Conservation (phyloP, 768 basidiomycete genomes). For the Tricholomella constricta region DNA sequence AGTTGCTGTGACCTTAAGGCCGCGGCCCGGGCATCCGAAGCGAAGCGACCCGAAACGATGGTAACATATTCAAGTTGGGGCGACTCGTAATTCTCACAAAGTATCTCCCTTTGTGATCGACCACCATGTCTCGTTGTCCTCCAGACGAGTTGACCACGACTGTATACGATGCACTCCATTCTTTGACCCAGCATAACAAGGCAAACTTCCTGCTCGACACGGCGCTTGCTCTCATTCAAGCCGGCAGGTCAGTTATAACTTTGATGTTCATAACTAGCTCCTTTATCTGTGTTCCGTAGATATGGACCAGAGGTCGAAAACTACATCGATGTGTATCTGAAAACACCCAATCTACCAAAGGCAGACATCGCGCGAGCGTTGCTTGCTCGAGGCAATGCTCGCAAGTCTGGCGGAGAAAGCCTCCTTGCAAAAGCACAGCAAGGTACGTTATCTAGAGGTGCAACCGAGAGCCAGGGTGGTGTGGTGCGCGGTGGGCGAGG, state of each 20-base stretch:
- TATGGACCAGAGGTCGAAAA: conserved; percentile 67
- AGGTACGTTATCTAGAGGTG: conserved; percentile 38
- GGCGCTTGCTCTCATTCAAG: conserved; percentile 47
- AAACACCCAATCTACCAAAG: conserved; percentile 56
- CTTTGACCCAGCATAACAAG: conserved; percentile 44
- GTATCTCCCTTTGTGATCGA: not conserved
- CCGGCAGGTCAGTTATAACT: conserved; percentile 41
- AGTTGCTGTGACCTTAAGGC: no score
- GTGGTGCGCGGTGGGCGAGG: no score
- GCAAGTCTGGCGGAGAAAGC: conserved; percentile 55
- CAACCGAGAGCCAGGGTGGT: not conserved
- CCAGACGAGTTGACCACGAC: conserved; percentile 56
- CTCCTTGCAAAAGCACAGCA: conserved; percentile 60
- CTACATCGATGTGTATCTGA: conserved; percentile 65
- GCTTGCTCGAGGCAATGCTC: conserved; percentile 59
- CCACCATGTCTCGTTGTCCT: conserved; percentile 26
- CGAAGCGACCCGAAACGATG: conserved; percentile 5
- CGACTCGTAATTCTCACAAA: conserved; percentile 1
- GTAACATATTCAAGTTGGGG: conserved; percentile 2
- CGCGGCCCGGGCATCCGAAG: no score
- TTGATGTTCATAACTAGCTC: not conserved
- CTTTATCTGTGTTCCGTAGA: conserved; percentile 32
- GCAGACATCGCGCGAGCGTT: conserved; percentile 55
- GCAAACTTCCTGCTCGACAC: conserved; percentile 55
- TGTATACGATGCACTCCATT: conserved; percentile 49